A percentile compares a stretch with the other conserved stretches of the same genome.
Evolutionary conservation across 306 rosid genomes (phyloP).

Genomic region (Canavalia ensiformis): DNA sequence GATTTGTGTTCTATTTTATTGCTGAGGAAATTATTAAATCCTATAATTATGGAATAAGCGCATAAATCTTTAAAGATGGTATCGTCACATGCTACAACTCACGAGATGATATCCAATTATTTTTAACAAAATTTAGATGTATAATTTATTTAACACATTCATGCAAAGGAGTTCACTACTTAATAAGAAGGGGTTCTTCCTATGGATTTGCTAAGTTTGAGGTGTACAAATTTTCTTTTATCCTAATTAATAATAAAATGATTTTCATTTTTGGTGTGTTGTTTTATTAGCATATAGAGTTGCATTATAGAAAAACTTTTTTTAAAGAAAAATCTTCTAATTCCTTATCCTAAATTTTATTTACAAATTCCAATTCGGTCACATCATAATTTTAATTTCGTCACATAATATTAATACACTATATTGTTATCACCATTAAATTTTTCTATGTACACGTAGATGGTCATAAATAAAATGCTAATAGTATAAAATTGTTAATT

Average conservation of each 20-base stretch:
- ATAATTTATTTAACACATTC: too few relatives aligned
- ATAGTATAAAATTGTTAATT: neutral
- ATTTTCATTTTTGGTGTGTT: slow-evolving; percentile 23
- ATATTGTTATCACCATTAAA: neutral
- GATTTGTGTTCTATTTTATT: too few relatives aligned
- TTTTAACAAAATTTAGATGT: too few relatives aligned
- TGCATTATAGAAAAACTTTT: slow-evolving; percentile 1
- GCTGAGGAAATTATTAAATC: too few relatives aligned
- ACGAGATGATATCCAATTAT: too few relatives aligned
- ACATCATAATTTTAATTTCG: neutral
- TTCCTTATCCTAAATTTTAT: neutral
- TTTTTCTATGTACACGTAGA: neutral
- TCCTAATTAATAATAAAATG: slow-evolving; percentile 26
- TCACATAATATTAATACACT: neutral
- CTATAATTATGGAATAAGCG: too few relatives aligned
- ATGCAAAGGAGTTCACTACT: slow-evolving; percentile 67
- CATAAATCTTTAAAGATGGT: too few relatives aligned
- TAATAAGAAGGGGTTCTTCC: slow-evolving; percentile 55
- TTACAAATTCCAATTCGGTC: neutral
- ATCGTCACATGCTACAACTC: too few relatives aligned
- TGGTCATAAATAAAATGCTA: neutral
- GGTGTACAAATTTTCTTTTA: slow-evolving; percentile 57
- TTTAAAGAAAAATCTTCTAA: slow-evolving; percentile 15
- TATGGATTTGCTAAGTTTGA: slow-evolving; percentile 56
- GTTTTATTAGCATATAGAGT: slow-evolving; percentile 8